Base-by-base conservation (phyloP, 768 basidiomycete genomes). In the Tephrocybe sp. region DNA sequence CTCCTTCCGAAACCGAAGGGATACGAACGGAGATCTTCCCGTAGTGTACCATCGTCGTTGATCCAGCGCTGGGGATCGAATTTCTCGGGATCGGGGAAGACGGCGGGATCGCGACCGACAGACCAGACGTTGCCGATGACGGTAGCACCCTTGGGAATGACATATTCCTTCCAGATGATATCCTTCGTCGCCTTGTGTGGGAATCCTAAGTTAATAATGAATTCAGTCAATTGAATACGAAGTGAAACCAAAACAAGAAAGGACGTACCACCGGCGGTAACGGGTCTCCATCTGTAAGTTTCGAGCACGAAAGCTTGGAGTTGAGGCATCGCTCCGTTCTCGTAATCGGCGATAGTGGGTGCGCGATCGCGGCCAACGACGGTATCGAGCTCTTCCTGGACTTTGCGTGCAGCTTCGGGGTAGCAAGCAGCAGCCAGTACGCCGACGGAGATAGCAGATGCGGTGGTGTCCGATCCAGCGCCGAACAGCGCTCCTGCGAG, bases 401-500 rank as follows among this genome's bases (percentile, higher is more conserved):
- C 76, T 18, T 59, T 59, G 3, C 50, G 58, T 42, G 84, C 82
- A 0, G 80, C 71, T 16, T 75, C 71, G 2, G 81, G 81, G 51
- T 78, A 75, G 49, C 71, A 71, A 0, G 79, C 79, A 1, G 82
- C 73, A 15, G 83, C 82, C 69, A 84, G 73, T n/a, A 84, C 63
- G 1, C 70, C 59, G 33, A 82, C 67, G 55, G 76, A 77, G 50
- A 84, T 78, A 0, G 77, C 82, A 10, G 79, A 75, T 3, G 81
- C 79, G 8, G 80, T 84, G 56, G 83, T 85, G 54, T 84, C 84
- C 0, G 79, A 76, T 12, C 84, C 84, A 27, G 83, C 83, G 21
- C 84, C 84, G 51, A 82, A 86, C 64, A 86, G 78, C 31, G 75
- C 73, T 0, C 84, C 84, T 0, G 79, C 78, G 21, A 86, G 74